phyloP scores from a whole-genome alignment of 2,329 filamentous ascomycete species.

The Cytospora piceae region DNA sequence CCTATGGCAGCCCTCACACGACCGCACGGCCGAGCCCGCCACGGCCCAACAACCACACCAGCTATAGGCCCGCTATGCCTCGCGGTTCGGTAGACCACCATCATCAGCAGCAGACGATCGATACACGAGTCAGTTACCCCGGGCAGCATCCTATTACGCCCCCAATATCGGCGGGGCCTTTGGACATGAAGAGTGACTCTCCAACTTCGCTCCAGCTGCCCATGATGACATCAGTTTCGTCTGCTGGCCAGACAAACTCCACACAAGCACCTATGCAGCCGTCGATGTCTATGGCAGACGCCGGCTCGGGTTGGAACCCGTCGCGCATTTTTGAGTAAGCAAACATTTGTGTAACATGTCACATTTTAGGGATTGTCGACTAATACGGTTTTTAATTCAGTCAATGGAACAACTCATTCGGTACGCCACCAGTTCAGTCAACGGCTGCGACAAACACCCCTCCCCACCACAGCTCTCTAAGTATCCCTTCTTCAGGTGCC shows the following conservation, averaged over 20 bases:
- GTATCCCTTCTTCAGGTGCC: conserved; percentile 55
- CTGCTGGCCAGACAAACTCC: conserved; percentile 48
- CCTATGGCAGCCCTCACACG: conserved; percentile 77
- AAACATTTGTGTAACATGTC: neutral
- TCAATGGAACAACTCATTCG: conserved; percentile 95
- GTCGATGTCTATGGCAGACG: conserved; percentile 59
- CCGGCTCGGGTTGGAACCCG: conserved; percentile 78
- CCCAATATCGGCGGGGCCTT: conserved; percentile 73
- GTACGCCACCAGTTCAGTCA: conserved; percentile 63
- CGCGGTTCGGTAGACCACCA: conserved; percentile 55
- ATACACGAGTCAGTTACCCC: conserved; percentile 68
- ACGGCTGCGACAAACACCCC: conserved; percentile 45
- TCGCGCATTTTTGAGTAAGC: conserved; percentile 88
- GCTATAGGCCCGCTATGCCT: conserved; percentile 47
- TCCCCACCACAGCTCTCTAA: conserved; percentile 55
- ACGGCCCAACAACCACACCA: conserved; percentile 51
- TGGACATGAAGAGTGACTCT: conserved; percentile 78
- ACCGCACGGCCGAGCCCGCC: conserved; percentile 67
- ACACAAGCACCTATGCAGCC: conserved; percentile 57
- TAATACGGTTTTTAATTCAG: conserved; percentile 49
- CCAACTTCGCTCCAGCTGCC: conserved; percentile 68
- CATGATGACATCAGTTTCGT: conserved; percentile 60
- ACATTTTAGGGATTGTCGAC: conserved; percentile 24
- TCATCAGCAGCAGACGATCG: conserved; percentile 53
- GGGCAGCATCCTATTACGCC: conserved; percentile 73